Base-by-base conservation (phyloP, 441 rosid species). In the Syzygium malaccense region DNA sequence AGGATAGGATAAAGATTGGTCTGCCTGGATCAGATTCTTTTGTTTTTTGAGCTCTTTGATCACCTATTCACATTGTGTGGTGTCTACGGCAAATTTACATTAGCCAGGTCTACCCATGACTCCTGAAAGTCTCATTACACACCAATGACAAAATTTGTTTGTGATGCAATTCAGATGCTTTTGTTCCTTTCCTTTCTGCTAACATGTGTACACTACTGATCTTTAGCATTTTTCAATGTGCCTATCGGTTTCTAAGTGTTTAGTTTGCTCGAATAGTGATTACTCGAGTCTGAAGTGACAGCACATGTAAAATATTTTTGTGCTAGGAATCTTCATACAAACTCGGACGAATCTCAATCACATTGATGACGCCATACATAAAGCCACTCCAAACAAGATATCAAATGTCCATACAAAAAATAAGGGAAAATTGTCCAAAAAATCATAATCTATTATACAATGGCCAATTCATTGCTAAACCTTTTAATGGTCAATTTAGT, bases 191-290 rank as follows among this genome's bases (percentile, higher is more conserved):
- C 9, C 60, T 23, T 23, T 56, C 11, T 56, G 60, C 28, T 20
- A 4, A 56, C 60, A 20, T n/a, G 86, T 96, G 88, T 94, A 91
- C 60, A 75, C 48, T 45, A 45, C 48, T 75, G 49, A 45, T 12
- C 53, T 23, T 11, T 23, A 11, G 60, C 60, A 23, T 56, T 23
- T 56, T 56, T 56, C 60, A 23, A 8, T 9, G 11, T 4, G 28
- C 60, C 60, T 8, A 23, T 23, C 60, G 11, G 4, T 56, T 56
- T 56, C 60, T 45, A 20, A 20, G 28, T 23, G 26, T 8, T 56
- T 56, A 56, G 60, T 23, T 56, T 20, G 60, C 23, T 56, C 11
- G 28, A 56, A 20, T 3, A 53, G 55, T 53, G 57, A 18, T 55
- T 55, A 18, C 57, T 18, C 19, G 55, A 53, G 55, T 56, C 58